Evolutionary conservation across 345 rosid genomes (phyloP).

Genomic region (Anastatica hierochuntica): DNA sequence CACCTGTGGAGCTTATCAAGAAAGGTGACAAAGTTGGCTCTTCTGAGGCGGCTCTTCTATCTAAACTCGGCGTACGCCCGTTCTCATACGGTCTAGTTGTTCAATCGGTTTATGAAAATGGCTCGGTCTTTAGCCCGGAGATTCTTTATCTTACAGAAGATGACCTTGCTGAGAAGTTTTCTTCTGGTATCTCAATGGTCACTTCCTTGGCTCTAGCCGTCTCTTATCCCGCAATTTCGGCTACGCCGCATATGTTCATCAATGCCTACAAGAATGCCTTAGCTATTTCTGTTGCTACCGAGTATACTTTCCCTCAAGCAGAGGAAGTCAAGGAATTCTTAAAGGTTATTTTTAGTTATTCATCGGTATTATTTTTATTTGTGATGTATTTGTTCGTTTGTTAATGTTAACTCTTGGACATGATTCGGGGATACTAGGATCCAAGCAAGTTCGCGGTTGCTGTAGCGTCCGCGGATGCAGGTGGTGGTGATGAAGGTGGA

Average conservation of each 20-base stretch:
- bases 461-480: slow-evolving; percentile 20
- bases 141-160: not conserved
- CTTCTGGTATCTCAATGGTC: slow-evolving; percentile 63
- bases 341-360: slow-evolving; percentile 28
- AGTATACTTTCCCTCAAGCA: slow-evolving; percentile 73
- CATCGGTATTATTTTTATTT: not conserved
- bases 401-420: not conserved
- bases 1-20: not conserved
- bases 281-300: slow-evolving; percentile 62
- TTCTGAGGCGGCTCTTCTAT: not conserved
- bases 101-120: not conserved
- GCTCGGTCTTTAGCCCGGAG: not conserved
- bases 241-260: slow-evolving; percentile 62
- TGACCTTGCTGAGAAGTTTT: not conserved
- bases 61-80: not conserved
- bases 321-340: slow-evolving; percentile 86
- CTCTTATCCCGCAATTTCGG: slow-evolving; percentile 66
- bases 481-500: slow-evolving; percentile 17
- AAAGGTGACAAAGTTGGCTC: not conserved
- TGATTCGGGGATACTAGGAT: slow-evolving; percentile 14
- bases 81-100: not conserved
- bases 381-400: not conserved
- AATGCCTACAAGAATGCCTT: slow-evolving; percentile 77
- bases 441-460: slow-evolving; percentile 32
- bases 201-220: slow-evolving; percentile 61